These are phyloP conservation scores for Colletotrichum viniferum DNA, from an alignment of 2,329 filamentous ascomycete species.

Conservation along the genomic window DNA sequence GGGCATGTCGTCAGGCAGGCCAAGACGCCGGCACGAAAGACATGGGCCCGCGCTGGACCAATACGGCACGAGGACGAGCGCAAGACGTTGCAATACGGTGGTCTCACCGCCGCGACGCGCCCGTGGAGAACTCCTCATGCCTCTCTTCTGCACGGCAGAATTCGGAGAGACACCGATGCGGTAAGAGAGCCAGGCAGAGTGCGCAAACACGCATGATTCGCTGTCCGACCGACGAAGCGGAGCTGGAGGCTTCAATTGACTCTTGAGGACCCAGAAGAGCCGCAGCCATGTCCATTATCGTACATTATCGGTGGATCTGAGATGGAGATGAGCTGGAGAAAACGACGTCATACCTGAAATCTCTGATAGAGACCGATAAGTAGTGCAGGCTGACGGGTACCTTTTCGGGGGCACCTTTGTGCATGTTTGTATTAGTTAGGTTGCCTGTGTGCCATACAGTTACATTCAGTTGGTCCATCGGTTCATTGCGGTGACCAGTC, in stretches of 20 bases:
- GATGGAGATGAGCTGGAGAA: slow-evolving; percentile 11
- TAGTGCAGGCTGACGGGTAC: not conserved
- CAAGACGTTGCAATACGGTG: not conserved
- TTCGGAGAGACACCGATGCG: slow-evolving; percentile 13
- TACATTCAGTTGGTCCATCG: not conserved
- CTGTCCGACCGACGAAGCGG: not conserved
- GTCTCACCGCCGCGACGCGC: slow-evolving; percentile 15
- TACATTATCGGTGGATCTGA: slow-evolving; percentile 11
- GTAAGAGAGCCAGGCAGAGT: not conserved
- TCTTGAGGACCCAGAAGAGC: slow-evolving; percentile 5
- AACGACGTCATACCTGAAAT: slow-evolving; percentile 16
- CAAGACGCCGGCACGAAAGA: slow-evolving; percentile 1
- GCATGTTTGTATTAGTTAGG: not conserved
- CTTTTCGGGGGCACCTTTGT: not conserved
- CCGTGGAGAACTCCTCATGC: slow-evolving; percentile 2
- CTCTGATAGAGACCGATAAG: slow-evolving; percentile 9
- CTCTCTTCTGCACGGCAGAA: slow-evolving; percentile 13
- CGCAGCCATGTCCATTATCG: slow-evolving; percentile 10
- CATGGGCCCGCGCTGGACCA: not conserved
- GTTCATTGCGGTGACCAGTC: not conserved
- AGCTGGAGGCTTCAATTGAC: not conserved
- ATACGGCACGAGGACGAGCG: slow-evolving; percentile 6
- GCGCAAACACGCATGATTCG: not conserved
- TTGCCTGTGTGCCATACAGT: not conserved
- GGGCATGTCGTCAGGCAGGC: slow-evolving; percentile 13